Evolutionary conservation across 805 yeast species (phyloP), one percentile per base, ranked within the genome.

Genomic region (Ogataea glucozyma): DNA sequence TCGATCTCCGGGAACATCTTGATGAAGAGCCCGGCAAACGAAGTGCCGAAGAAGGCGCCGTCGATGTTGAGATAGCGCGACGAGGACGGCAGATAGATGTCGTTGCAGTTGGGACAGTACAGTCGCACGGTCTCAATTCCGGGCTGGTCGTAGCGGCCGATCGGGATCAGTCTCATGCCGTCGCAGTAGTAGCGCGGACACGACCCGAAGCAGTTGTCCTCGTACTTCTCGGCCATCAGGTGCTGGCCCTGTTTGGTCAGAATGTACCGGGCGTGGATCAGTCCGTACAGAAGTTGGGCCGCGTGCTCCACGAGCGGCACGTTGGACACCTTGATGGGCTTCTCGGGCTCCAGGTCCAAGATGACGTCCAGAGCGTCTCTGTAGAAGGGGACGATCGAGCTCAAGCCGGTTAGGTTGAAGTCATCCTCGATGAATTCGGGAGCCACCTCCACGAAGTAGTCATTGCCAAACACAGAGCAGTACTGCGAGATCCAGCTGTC

Each of bases 41-140:
- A 83, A 0, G 98, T 88, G 4, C 99, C 98, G 70, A 95, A 93
- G 58, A 85, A 93, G 1, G 98, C 97, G 4, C 99, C 99, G 65
- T 93, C 99, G 31, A 93, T 79, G 58, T 88, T 87, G 44, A 86
- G 69, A 64, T 87, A 90, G 48, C 96, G 73, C n/a, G 90, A 81
- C 43, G 89, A 83, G 43, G 84, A 80, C 1, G 98, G 98, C 38
- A 88, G 67, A 64, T 93, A 93, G 30, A 91, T 73, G 58, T 93
- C 99, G 59, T 83, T 80, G 66, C 99, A 93, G 61, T 91, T 83
- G 1, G 99, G 97, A 67, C 99, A 93, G 63, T 83, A 93, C 36
- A 93, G 73, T 52, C 97, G 69, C 32, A 93, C 96, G 0, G 97
- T 88, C 63, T 89, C 96, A 52, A 80, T 81, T 4, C 97, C 97